Conservation (phyloP, 768 basidiomycete genomes). For the Boletus reticulatus region DNA sequence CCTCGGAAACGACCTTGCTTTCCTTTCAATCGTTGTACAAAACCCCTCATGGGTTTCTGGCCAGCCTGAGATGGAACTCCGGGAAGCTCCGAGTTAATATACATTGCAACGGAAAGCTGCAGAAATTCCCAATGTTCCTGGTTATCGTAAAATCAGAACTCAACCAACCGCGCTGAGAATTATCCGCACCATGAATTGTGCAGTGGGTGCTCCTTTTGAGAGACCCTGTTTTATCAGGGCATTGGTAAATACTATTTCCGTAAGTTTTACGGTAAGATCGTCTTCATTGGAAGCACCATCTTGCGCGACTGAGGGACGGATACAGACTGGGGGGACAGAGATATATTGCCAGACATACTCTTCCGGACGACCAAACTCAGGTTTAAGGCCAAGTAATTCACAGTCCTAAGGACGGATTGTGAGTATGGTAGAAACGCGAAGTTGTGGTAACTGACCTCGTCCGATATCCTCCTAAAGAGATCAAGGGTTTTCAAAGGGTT, state of each 20-base stretch:
- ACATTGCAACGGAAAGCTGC: conserved; percentile 92
- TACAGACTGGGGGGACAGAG: conserved; percentile 96
- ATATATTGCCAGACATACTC: conserved; percentile 99
- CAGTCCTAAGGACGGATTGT: conserved; percentile 64
- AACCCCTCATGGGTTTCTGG: conserved; percentile 94
- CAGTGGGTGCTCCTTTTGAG: conserved; percentile 81
- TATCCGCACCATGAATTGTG: conserved; percentile 75
- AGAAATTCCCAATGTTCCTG: conserved; percentile 99
- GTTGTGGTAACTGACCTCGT: conserved; percentile 56
- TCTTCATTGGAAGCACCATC: conserved; percentile 99
- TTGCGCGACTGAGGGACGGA: conserved; percentile 94
- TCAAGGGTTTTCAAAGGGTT: conserved; percentile 93
- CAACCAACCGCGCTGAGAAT: not conserved
- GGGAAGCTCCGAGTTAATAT: conserved; percentile 96
- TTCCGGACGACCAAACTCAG: conserved; percentile 88
- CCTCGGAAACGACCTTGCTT: conserved; percentile 99
- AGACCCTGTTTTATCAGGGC: conserved; percentile 89
- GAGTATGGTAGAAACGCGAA: not conserved
- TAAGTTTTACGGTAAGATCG: conserved; percentile 94
- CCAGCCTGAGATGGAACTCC: conserved; percentile 86
- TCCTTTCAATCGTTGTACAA: conserved; percentile 96
- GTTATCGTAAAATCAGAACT: not conserved
- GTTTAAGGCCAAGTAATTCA: conserved; percentile 89
- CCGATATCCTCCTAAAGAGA: conserved; percentile 87
- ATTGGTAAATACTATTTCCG: conserved; percentile 95